phyloP scores from a whole-genome alignment of 805 yeast species.

The Lachancea lanzarotensis region DNA sequence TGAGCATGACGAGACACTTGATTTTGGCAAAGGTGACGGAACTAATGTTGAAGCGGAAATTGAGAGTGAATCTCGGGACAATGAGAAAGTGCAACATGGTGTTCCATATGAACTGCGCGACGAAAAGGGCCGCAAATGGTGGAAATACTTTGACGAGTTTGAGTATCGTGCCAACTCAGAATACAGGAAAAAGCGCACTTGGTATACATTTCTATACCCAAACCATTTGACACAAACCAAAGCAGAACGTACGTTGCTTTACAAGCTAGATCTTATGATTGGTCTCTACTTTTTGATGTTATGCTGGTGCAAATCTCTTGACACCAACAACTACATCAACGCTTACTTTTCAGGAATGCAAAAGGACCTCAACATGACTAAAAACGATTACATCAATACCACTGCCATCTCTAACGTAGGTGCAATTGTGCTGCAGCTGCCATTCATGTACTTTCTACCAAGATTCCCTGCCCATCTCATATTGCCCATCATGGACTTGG shows the following conservation, averaged over 20 bases:
- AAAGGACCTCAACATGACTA: conserved; percentile 50
- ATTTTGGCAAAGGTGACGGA: neutral
- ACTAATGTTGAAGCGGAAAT: conserved; percentile 7
- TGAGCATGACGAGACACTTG: conserved; percentile 1
- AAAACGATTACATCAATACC: conserved; percentile 57
- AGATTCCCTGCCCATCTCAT: conserved; percentile 45
- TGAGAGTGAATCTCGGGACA: neutral
- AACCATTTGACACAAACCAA: conserved; percentile 35
- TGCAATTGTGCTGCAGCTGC: conserved; percentile 55
- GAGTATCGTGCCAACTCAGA: conserved; percentile 40
- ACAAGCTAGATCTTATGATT: conserved; percentile 50
- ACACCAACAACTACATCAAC: conserved; percentile 52
- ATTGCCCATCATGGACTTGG: conserved; percentile 50
- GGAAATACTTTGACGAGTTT: conserved; percentile 44
- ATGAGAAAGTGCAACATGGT: conserved; percentile 18
- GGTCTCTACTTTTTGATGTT: conserved; percentile 52
- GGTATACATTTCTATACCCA: conserved; percentile 33
- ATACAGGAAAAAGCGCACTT: conserved; percentile 27
- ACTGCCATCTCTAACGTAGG: conserved; percentile 58
- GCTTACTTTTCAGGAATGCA: conserved; percentile 65
- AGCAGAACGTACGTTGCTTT: conserved; percentile 39
- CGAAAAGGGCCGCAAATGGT: conserved; percentile 38
- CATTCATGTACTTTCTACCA: conserved; percentile 55
- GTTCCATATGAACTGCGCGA: conserved; percentile 36
- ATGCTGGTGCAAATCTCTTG: conserved; percentile 65